These are phyloP conservation scores for Cladosporium sp. DNA, from an alignment of 2,329 filamentous ascomycete species.

Conservation along the genomic window DNA sequence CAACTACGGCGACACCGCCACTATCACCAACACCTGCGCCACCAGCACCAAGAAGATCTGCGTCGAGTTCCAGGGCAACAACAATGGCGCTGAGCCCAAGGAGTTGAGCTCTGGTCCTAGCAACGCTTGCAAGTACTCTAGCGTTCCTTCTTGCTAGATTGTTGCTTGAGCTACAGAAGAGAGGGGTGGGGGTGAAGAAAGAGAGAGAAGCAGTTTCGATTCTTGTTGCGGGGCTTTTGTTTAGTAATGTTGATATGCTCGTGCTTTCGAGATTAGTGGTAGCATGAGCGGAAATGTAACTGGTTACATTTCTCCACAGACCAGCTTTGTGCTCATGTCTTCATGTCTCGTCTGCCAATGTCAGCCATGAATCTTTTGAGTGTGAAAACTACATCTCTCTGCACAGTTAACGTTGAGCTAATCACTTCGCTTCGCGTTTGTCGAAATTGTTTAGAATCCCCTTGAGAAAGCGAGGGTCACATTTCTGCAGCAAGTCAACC, in stretches of 20 bases:
- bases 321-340: no score
- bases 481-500: no score
- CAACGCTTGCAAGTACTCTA: slow-evolving; percentile 13
- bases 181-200: background rate
- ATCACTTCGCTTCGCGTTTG: no score
- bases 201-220: background rate
- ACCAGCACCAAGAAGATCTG: slow-evolving; percentile 10
- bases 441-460: no score
- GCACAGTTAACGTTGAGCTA: no score
- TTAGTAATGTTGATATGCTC: background rate
- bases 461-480: no score
- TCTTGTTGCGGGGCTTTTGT: background rate
- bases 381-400: no score
- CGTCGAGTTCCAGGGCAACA: slow-evolving; percentile 8
- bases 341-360: no score
- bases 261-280: background rate
- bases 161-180: background rate
- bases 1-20: slow-evolving; percentile 11
- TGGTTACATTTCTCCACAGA: background rate
- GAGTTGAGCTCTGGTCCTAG: slow-evolving; percentile 1
- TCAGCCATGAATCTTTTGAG: no score
- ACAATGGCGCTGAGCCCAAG: slow-evolving; percentile 11
- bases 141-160: slow-evolving; percentile 12
- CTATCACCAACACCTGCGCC: slow-evolving; percentile 12
- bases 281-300: background rate